phyloP scores from a whole-genome alignment of 306 rosid genomes.

The Cicer arietinum region DNA sequence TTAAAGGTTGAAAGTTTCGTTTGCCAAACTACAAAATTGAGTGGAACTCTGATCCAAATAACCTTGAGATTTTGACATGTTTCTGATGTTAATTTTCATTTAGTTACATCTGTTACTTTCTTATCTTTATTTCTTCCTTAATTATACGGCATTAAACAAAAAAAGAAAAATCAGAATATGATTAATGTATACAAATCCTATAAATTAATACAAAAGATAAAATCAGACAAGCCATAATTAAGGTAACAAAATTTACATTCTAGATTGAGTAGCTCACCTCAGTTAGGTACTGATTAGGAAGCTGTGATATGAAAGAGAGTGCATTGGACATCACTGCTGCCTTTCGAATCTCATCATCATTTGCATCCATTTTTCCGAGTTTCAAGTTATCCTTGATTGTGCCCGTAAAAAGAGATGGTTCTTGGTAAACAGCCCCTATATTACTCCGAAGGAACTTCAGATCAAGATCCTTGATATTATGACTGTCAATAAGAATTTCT shows the following conservation, averaged over 20 bases:
- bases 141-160: not conserved
- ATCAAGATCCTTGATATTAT: slow-evolving; percentile 70
- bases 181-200: slow-evolving; percentile 17
- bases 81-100: not conserved
- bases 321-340: slow-evolving; percentile 86
- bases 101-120: slow-evolving; percentile 5
- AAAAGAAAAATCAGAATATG: not conserved
- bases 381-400: slow-evolving; percentile 76
- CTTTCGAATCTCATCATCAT: slow-evolving; percentile 64
- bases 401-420: slow-evolving; percentile 77
- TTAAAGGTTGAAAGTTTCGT: no score
- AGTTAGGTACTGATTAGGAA: slow-evolving; percentile 77
- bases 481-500: slow-evolving; percentile 66
- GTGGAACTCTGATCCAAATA: not conserved
- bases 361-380: slow-evolving; percentile 75
- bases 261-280: slow-evolving; percentile 59
- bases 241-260: slow-evolving; percentile 6
- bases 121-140: not conserved
- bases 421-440: slow-evolving; percentile 82
- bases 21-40: not conserved
- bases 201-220: not conserved
- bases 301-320: slow-evolving; percentile 71
- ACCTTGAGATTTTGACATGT: not conserved
- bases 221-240: slow-evolving; percentile 1
- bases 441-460: slow-evolving; percentile 75